Evolutionary conservation across 768 basidiomycete genomes (phyloP).

Genomic region (Agrocybe pediades): DNA sequence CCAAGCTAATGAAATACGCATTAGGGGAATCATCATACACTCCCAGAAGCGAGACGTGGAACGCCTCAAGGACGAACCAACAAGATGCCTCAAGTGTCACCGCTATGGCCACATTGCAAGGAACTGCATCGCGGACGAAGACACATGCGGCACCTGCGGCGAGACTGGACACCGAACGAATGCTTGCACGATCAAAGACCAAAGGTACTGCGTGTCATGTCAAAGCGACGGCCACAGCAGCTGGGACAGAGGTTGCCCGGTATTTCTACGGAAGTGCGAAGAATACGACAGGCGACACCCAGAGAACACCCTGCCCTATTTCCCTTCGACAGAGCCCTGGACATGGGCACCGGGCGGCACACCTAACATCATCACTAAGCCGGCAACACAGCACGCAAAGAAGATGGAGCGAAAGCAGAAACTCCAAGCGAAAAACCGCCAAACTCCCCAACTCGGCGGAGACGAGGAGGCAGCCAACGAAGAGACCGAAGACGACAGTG

Average conservation of each 20-base stretch:
- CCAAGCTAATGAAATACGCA: neutral
- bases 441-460: no score
- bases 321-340: neutral
- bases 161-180: neutral
- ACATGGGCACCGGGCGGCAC: neutral
- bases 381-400: neutral
- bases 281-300: conserved; percentile 7
- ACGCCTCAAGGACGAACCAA: conserved; percentile 1
- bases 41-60: neutral
- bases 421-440: no score
- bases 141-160: neutral
- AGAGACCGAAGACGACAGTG: neutral
- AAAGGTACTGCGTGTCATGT: conserved; percentile 13
- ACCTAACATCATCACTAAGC: neutral
- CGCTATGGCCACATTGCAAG: conserved; percentile 13
- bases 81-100: conserved; percentile 20
- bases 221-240: conserved; percentile 15
- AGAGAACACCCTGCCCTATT: conserved; percentile 18
- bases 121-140: conserved; percentile 4
- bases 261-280: conserved; percentile 12
- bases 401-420: neutral
- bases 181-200: neutral
- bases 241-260: conserved; percentile 19
- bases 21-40: neutral
- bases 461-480: no score